Base-by-base conservation (phyloP, 2,329 filamentous ascomycete species). In the Fusarium pseudonygamai region DNA sequence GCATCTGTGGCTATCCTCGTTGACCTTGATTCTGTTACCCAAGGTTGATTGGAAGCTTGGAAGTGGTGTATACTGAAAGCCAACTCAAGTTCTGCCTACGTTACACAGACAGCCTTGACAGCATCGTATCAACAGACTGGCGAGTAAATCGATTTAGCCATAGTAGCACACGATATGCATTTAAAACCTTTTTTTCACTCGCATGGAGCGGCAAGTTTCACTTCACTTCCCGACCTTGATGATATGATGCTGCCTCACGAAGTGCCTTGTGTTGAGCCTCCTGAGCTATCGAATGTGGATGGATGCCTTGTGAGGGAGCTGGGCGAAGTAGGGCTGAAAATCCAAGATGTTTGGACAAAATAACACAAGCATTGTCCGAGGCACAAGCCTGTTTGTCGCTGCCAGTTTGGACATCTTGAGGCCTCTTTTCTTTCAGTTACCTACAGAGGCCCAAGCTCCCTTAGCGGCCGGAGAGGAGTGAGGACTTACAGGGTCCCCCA, bases 271-370 rank as follows among this genome's bases (percentile, higher is more conserved):
- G 26, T 39, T 47, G 42, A 55, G 47, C 39, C 46, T 64, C 40
- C n/a, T 26, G 26, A 11, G 14, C 42, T 40, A 60, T 36, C 10
- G 22, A 42, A 22, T 45, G 47, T 42, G 30, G 64, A 26, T 49
- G 64, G 64, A 26, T 49, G 64, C 49, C 49, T 64, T 39, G 43
- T 32, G 49, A 15, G 61, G 37, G 32, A 42, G 28, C 47, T 56
- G 56, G 45, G 61, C 63, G 63, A 22, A 66, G 32, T 55, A 66
- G 59, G 59, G 64, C 64, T 64, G 64, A 66, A 49, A 60, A 30
- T 39, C 1, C 14, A 24, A 18, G 34, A 24, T 0, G 5, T 13
- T 5, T 8, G 13, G 52, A 39, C 60, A 63, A 47, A 63, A 63
- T 60, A 59, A 40, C 3, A 14, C 9, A 11, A 13, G 8, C 22